phyloP scores from a whole-genome alignment of 2,329 filamentous ascomycete species.

The Decorospora gaudefroyi region DNA sequence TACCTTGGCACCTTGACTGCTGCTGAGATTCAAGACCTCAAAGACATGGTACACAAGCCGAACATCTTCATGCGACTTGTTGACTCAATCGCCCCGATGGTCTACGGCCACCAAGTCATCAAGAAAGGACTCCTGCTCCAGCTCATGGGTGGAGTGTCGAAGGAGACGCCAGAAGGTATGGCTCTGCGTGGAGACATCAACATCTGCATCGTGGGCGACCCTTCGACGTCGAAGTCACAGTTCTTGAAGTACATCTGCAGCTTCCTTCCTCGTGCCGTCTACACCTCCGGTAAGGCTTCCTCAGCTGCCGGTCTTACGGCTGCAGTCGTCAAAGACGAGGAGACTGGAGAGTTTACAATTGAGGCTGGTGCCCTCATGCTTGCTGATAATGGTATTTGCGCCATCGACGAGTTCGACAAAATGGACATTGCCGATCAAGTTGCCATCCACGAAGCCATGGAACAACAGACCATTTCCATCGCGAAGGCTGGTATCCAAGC shows the following conservation, averaged over 20 bases:
- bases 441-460: constrained; percentile 99
- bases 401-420: constrained; percentile 99
- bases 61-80: constrained; percentile 94
- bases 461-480: constrained; percentile 99
- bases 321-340: constrained; percentile 95
- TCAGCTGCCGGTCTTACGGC: constrained; percentile 97
- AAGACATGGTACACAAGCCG: constrained; percentile 90
- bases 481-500: constrained; percentile 98
- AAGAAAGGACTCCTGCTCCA: constrained; percentile 96
- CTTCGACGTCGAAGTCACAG: constrained; percentile 95
- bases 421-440: constrained; percentile 98
- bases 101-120: constrained; percentile 95
- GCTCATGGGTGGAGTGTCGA: constrained; percentile 93
- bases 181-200: constrained; percentile 96
- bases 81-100: constrained; percentile 92
- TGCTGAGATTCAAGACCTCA: constrained; percentile 87
- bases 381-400: constrained; percentile 94
- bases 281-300: constrained; percentile 96
- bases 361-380: constrained; percentile 98
- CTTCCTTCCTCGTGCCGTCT: constrained; percentile 93
- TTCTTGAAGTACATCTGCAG: constrained; percentile 98
- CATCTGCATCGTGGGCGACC: constrained; percentile 96
- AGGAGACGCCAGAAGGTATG: constrained; percentile 92
- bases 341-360: constrained; percentile 98
- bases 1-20: constrained; percentile 84